Conservation (phyloP, 805 yeast species). For the Yamadazyma paraphyllophila region DNA sequence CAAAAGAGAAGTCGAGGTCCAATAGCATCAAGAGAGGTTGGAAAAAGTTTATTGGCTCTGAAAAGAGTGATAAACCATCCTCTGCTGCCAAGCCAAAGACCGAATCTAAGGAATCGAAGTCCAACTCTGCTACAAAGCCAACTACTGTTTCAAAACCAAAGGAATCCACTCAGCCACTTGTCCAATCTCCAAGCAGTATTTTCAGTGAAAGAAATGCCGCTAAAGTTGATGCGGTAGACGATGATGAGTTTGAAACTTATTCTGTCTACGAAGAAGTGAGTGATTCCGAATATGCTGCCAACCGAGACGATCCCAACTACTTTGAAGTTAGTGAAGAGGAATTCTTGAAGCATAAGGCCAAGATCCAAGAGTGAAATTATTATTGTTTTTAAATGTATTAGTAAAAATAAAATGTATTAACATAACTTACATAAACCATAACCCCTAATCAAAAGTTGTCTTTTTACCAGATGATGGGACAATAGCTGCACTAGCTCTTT, state of each 20-base stretch:
- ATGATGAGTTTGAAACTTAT: conserved; percentile 21
- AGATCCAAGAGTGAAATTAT: conserved; percentile 1
- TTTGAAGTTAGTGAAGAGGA: conserved; percentile 34
- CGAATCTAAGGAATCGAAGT: neutral
- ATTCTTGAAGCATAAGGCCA: conserved; percentile 20
- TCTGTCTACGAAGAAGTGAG: conserved; percentile 48
- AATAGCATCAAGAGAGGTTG: conserved; percentile 14
- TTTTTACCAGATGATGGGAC: conserved; percentile 91
- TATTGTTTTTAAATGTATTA: conserved; percentile 10
- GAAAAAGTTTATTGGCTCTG: conserved; percentile 8
- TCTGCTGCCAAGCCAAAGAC: conserved; percentile 1
- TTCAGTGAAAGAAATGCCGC: conserved; percentile 2
- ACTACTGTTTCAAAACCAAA: neutral
- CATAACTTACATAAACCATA: neutral
- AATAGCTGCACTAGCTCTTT: conserved; percentile 84
- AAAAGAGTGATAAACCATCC: neutral
- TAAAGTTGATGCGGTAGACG: conserved; percentile 1
- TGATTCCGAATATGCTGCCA: conserved; percentile 43
- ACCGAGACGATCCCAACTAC: conserved; percentile 50
- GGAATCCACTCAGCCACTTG: neutral
- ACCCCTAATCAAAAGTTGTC: conserved; percentile 55
- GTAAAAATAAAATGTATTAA: neutral
- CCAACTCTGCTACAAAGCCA: neutral
- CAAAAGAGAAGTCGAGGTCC: conserved; percentile 7
- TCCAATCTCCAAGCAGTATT: conserved; percentile 4